Percentiles rank a stretch among this genome's conserved stretches.
phyloP scores from a whole-genome alignment of 2,329 filamentous ascomycete genomes.

The Fusarium temperatum region DNA sequence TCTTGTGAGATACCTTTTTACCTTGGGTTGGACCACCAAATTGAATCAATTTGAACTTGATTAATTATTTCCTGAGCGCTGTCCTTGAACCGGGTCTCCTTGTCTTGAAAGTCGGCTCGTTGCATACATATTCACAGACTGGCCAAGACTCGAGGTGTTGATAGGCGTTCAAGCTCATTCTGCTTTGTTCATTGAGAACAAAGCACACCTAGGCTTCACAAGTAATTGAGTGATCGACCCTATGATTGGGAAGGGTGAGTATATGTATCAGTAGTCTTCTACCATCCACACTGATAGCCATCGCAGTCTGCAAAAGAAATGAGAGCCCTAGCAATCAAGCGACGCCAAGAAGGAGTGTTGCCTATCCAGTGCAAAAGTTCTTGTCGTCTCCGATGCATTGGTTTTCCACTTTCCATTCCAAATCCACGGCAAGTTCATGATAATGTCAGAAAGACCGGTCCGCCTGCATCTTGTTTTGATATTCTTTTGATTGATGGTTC shows the following conservation, averaged over 20 bases:
- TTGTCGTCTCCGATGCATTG: background rate
- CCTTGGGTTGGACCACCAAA: constrained; percentile 8
- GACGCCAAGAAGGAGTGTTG: background rate
- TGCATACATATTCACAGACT: background rate
- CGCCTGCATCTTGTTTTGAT: background rate
- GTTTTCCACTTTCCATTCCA: background rate
- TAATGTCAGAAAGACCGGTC: background rate
- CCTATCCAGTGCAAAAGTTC: background rate
- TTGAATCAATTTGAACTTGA: constrained; percentile 17
- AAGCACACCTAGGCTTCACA: background rate
- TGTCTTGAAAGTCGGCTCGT: background rate
- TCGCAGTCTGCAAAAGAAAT: background rate
- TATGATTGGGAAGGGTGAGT: background rate
- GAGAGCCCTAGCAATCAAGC: background rate
- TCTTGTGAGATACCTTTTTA: constrained; percentile 22
- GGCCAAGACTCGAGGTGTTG: background rate
- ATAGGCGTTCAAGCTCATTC: background rate
- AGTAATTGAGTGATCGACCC: background rate
- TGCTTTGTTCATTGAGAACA: background rate
- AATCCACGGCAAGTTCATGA: background rate
- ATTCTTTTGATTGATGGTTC: constrained; percentile 34
- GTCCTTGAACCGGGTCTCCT: background rate
- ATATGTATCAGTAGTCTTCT: background rate
- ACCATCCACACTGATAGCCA: background rate
- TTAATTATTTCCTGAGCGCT: background rate